Percentiles rank a stretch among this genome's conserved stretches.
phyloP scores from a whole-genome alignment of 495 filamentous ascomycete species.

The Hypoxylon trugodes region DNA sequence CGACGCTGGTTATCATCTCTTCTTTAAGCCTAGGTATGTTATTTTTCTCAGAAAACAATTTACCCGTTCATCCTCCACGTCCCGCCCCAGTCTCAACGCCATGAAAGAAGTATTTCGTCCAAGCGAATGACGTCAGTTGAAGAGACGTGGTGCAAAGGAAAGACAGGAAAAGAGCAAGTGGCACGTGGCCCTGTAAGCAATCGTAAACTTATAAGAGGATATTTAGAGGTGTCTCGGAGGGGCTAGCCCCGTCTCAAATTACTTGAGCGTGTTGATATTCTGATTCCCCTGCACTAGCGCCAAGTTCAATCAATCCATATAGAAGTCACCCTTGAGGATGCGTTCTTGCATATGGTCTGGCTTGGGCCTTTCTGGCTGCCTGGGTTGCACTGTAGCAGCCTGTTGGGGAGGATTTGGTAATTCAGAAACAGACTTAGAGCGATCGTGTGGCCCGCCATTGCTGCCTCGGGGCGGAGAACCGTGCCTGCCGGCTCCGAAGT shows the following conservation, averaged over 20 bases:
- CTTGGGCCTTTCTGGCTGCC: slow-evolving; percentile 67
- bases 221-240: not conserved
- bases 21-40: slow-evolving; percentile 10
- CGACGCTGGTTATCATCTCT: slow-evolving; percentile 8
- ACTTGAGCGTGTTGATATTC: not conserved
- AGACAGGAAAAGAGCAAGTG: slow-evolving; percentile 18
- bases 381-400: slow-evolving; percentile 50
- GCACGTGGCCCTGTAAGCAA: not conserved
- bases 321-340: slow-evolving; percentile 96
- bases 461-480: slow-evolving; percentile 39
- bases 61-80: slow-evolving; percentile 19
- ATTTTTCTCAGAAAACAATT: slow-evolving; percentile 23
- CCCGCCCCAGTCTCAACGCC: slow-evolving; percentile 26
- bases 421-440: slow-evolving; percentile 73
- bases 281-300: not conserved
- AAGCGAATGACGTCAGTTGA: slow-evolving; percentile 37
- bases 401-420: slow-evolving; percentile 69
- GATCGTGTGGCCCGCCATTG: slow-evolving; percentile 61
- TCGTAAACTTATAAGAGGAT: not conserved
- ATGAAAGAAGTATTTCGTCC: slow-evolving; percentile 22
- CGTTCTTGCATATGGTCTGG: slow-evolving; percentile 95
- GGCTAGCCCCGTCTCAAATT: not conserved
- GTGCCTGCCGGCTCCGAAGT: slow-evolving; percentile 55
- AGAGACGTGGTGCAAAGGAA: slow-evolving; percentile 26
- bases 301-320: slow-evolving; percentile 79